phyloP scores from a whole-genome alignment of 2,329 filamentous ascomycete species.

The Ophiostoma novo-ulmi region DNA sequence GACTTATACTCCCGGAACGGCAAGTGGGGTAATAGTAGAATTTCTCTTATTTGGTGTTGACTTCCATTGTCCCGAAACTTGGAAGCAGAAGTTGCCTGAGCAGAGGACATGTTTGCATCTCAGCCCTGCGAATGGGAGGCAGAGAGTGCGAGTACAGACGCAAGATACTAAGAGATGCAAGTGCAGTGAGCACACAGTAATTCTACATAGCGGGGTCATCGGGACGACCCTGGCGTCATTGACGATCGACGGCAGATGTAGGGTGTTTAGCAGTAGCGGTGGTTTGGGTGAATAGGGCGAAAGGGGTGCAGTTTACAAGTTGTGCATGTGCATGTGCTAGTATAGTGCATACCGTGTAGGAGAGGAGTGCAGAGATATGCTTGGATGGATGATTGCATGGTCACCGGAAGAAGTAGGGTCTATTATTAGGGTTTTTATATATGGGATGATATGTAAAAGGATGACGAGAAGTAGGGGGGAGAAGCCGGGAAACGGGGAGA shows the following conservation, averaged over 20 bases:
- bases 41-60: not conserved
- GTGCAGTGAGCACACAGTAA: not conserved
- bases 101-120: not conserved
- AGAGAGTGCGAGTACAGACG: not conserved
- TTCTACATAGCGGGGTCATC: slow-evolving; percentile 4
- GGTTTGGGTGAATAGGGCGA: not conserved
- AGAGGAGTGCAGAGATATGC: not conserved
- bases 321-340: not conserved
- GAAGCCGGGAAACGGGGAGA: not conserved
- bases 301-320: not conserved
- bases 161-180: not conserved
- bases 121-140: slow-evolving; percentile 1
- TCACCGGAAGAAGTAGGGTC: not conserved
- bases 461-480: not conserved
- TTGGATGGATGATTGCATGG: not conserved
- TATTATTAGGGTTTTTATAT: not conserved
- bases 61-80: not conserved
- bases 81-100: not conserved
- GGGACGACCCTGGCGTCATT: slow-evolving; percentile 1
- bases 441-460: not conserved
- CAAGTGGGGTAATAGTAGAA: not conserved
- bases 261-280: not conserved
- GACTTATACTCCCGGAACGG: slow-evolving; percentile 1
- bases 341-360: not conserved
- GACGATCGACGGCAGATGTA: not conserved